A percentile compares a stretch with the other conserved stretches of the same genome.
Evolutionary conservation across 441 rosid species (phyloP).

Genomic region (Corymbia citriodora): DNA sequence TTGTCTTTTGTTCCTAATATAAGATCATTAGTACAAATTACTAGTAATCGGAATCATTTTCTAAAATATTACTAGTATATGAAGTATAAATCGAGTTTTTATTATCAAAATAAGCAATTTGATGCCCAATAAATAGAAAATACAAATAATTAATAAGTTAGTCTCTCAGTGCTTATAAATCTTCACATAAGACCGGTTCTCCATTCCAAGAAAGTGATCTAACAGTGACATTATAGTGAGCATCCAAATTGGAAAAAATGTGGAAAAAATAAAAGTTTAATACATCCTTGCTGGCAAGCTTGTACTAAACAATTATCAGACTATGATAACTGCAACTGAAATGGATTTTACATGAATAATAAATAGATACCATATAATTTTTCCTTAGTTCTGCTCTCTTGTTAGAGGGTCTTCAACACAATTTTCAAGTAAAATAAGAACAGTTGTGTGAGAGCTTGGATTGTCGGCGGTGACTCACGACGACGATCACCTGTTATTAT

Average conservation of each 20-base stretch:
- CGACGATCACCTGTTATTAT: not conserved
- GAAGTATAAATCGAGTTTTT: not conserved
- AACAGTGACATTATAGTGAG: too few species aligned
- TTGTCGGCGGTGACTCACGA: not conserved
- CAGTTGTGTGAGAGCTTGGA: not conserved
- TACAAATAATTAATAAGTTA: too few species aligned
- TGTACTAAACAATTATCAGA: not conserved
- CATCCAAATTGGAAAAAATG: too few species aligned
- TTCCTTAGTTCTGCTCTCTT: not conserved
- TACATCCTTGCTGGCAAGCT: not conserved
- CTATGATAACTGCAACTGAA: not conserved
- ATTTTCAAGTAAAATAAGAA: not conserved
- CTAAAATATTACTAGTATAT: not conserved
- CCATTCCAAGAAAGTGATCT: too few species aligned
- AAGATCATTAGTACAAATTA: not conserved
- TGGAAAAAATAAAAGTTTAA: not conserved
- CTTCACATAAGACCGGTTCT: too few species aligned
- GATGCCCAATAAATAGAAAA: too few species aligned
- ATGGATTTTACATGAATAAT: not conserved
- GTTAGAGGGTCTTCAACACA: not conserved
- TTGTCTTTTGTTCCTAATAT: not conserved
- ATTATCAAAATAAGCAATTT: too few species aligned
- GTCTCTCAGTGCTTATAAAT: too few species aligned
- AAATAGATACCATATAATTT: not conserved
- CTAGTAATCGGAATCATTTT: not conserved